Base-by-base conservation (phyloP, 495 filamentous ascomycete genomes). In the Sabuloglossum arenarium region DNA sequence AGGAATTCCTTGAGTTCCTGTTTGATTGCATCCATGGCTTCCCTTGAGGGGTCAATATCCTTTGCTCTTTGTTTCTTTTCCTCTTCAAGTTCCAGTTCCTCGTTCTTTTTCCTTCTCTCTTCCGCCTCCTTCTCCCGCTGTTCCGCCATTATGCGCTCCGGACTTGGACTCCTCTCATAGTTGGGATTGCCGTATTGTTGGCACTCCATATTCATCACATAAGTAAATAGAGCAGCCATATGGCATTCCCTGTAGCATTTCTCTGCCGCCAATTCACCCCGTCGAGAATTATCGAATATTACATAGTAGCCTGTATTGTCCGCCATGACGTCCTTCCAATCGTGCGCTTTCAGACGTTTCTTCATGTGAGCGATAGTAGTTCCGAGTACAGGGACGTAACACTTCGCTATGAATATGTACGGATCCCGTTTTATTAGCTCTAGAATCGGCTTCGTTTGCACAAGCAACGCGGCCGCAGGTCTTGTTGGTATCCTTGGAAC, bases 231-330 rank as follows among this genome's bases (percentile, higher is more conserved):
- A 0, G 79, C 73, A 27, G 79, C 78, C 64, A 81, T 80, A 65
- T 94, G 77, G 56, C 81, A 84, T 34, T 78, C 71, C 53, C 76
- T 71, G 61, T 75, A 86, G 66, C 89, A 96, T 45, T 80, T 75
- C 32, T 82, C 78, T 11, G 85, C 81, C 65, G 95, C 86, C 50
- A 81, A 72, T 57, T 89, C 80, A 21, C 93, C 93, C 34, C 75
- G 68, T 30, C 75, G 71, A 14, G 77, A 83, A 60, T 87, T 82
- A 50, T 82, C 79, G 61, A 97, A 99, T 30, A 85, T 74, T 60
- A 97, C 80, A 65, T 86, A 97, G 68, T 95, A 99, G 0, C 91
- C 91, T 9, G 78, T 82, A 51, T 75, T 77, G 63, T 99, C 91
- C 47, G 79, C 80, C 42, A 86, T 75, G 54, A 97, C 83, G 53